Evolutionary conservation across 2,329 filamentous ascomycete genomes (phyloP).

Genomic region (Aspergillus novofumigatus): DNA sequence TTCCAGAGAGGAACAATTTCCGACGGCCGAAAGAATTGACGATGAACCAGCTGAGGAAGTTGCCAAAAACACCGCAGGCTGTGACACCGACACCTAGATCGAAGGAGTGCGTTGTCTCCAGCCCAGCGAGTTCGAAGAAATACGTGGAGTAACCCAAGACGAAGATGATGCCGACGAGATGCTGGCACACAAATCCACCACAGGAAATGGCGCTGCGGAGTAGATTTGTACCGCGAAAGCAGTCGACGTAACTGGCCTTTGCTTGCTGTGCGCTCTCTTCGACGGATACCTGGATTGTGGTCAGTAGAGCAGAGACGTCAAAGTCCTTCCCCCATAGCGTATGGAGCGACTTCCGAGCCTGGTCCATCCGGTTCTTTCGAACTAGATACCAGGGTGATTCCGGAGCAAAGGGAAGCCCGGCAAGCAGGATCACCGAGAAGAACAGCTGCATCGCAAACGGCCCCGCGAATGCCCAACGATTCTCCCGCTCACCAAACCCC

Average conservation of each 20-base stretch:
- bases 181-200: slow-evolving; percentile 44
- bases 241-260: not conserved
- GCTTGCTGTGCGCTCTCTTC: too few species aligned
- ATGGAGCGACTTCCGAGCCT: not conserved
- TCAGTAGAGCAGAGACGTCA: not conserved
- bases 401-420: too few species aligned
- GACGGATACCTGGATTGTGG: too few species aligned
- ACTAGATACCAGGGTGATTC: too few species aligned
- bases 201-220: slow-evolving; percentile 40
- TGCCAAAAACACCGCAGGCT: too few species aligned
- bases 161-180: slow-evolving; percentile 41
- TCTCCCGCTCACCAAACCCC: not conserved
- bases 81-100: slow-evolving; percentile 29
- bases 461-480: too few species aligned
- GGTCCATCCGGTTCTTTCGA: not conserved
- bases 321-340: not conserved
- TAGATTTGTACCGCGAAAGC: slow-evolving; percentile 37
- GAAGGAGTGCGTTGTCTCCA: slow-evolving; percentile 30
- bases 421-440: too few species aligned
- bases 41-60: too few species aligned
- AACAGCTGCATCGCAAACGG: too few species aligned
- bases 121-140: slow-evolving; percentile 18
- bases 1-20: too few species aligned
- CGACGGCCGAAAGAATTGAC: too few species aligned
- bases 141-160: slow-evolving; percentile 36